phyloP scores from a whole-genome alignment of 495 filamentous ascomycete species.

The Hyaloscypha variabilis region DNA sequence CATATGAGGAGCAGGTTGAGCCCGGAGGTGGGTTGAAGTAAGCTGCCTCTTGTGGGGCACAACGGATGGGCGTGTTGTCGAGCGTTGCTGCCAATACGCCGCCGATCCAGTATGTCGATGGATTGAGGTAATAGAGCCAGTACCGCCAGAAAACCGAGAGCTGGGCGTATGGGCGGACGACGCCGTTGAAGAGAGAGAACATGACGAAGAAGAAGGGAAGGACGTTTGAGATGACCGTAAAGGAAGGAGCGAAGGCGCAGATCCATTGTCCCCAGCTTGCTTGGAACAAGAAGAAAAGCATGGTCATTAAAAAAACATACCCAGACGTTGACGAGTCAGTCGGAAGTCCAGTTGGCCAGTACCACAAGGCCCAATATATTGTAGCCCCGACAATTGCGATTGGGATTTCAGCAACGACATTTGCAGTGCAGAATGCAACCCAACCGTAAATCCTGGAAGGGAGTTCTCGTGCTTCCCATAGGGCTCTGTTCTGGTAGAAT shows the following conservation, averaged over 20 bases:
- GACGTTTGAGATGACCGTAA: conserved; percentile 78
- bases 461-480: conserved; percentile 78
- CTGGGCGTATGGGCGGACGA: conserved; percentile 62
- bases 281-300: conserved; percentile 76
- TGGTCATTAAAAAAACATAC: conserved; percentile 82
- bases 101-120: conserved; percentile 63
- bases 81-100: conserved; percentile 63
- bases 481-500: conserved; percentile 74
- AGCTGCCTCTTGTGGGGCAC: conserved; percentile 63
- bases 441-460: conserved; percentile 81
- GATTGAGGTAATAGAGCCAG: conserved; percentile 73
- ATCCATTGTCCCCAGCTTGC: conserved; percentile 1
- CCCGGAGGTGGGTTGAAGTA: conserved; percentile 54
- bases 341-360: conserved; percentile 75
- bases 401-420: conserved; percentile 77
- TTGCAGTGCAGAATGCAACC: conserved; percentile 79
- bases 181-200: conserved; percentile 75
- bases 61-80: conserved; percentile 55
- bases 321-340: conserved; percentile 67
- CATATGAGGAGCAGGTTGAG: conserved; percentile 63
- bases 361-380: conserved; percentile 80
- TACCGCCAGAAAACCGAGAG: conserved; percentile 76
- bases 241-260: conserved; percentile 63
- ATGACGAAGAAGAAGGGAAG: conserved; percentile 83
- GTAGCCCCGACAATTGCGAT: conserved; percentile 62